Percentiles rank a stretch among this genome's conserved stretches.
phyloP scores from a whole-genome alignment of 495 filamentous ascomycete species.

The Penicillium turbatum region DNA sequence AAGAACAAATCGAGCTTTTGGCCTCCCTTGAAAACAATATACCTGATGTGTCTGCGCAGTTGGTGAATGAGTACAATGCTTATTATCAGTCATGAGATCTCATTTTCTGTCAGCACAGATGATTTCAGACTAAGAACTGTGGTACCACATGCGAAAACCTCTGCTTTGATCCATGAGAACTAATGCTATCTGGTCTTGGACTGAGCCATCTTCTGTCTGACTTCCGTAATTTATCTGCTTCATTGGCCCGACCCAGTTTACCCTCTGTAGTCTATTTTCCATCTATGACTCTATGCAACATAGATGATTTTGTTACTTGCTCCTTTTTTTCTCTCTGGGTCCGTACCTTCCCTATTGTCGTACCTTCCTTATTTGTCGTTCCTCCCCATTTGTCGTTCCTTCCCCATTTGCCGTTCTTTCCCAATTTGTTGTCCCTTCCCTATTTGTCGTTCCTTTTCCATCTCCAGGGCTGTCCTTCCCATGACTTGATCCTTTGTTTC shows the following conservation, averaged over 20 bases:
- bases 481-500: too few species aligned
- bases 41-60: slow-evolving; percentile 42
- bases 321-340: too few species aligned
- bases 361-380: too few species aligned
- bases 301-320: too few species aligned
- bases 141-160: background rate
- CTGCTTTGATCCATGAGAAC: background rate
- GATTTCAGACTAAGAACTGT: background rate
- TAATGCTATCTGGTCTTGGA: slow-evolving; percentile 7
- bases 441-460: too few species aligned
- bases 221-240: background rate
- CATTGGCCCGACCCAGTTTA: background rate
- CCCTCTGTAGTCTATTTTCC: too few species aligned
- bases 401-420: too few species aligned
- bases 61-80: slow-evolving; percentile 56
- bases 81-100: slow-evolving; percentile 49
- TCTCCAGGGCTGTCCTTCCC: too few species aligned
- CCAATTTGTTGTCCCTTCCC: too few species aligned
- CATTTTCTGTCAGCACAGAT: background rate
- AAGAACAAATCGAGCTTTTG: slow-evolving; percentile 70
- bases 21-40: slow-evolving; percentile 60
- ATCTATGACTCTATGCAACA: too few species aligned
- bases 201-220: background rate
- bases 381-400: too few species aligned
- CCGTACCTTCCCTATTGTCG: too few species aligned